Evolutionary conservation across 2,329 filamentous ascomycete genomes (phyloP), one percentile per base, ranked within the genome.

Genomic region (Aspergillus oerlinghausenensis): DNA sequence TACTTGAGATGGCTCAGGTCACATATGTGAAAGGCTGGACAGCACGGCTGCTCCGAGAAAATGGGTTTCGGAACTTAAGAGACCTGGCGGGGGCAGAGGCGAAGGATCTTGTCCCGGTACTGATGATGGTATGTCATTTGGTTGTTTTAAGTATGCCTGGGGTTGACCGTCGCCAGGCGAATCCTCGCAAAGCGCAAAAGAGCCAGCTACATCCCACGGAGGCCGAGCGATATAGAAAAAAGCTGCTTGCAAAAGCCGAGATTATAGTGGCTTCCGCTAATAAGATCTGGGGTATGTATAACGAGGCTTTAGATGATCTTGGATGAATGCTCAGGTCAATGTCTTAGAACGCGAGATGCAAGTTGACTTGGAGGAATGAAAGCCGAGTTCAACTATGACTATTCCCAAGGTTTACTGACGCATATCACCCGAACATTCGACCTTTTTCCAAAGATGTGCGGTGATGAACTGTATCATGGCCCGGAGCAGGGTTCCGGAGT

Each of bases 11-110:
- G 67, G 83, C 88, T 1, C 84, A 87, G 69, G 84, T 92, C 43
- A 85, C 87, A 0, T 91, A 87, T 66, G 82, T 92, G 63, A 92
- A 92, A 71, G 90, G 88, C 66, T 84, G 87, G 54, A 92, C 88
- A 14, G 89, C 89, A 67, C 81, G 79, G 14, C 78, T 90, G 5
- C 88, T 92, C 59, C 89, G 88, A 79, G 89, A 92, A 55, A 90
- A 88, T 68, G 89, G 89, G 1, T 88, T 88, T 66, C 86, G 84
- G 65, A 87, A 82, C 25, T 76, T 91, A 28, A 84, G 85, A 38
- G 79, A 83, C 3, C 77, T 92, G 50, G 87, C 88, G 4, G 88
- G 88, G 62, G 87, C 88, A 0, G 82, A 88, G 58, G 81, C 85
- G 0, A 80, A 80, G 58, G 88, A 89, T 60, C 75, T 92, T 25